Evolutionary conservation across 306 rosid species (phyloP), one percentile per base, ranked within the genome.

Genomic region (Lablab purpureus): DNA sequence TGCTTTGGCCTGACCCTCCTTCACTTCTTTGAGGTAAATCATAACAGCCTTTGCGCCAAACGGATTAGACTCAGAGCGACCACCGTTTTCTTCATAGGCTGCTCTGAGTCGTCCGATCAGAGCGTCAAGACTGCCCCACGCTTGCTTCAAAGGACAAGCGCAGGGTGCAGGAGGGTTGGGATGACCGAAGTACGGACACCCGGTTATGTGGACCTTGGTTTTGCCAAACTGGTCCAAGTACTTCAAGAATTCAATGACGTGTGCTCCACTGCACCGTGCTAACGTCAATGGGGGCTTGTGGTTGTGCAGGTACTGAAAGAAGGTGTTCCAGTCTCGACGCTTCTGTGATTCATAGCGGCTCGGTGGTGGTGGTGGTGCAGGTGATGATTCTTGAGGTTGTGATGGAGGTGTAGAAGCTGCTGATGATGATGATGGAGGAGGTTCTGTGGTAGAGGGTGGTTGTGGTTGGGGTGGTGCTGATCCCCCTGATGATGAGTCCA

Each of bases 261-360:
- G 98, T 1, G 99, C 99, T 6, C 99, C 99, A 71, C 99, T 95
- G 91, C 99, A 95, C 54, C 97, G 87, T 0, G 91, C 93, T 25
- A 95, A 70, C 19, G 93, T 87, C 73, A 95, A 88, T 55, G 99
- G 99, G 22, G 99, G 99, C 85, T 95, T 95, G 89, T 95, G 99
- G 87, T 91, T 93, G 82, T 74, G 87, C 49, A 95, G 73, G 84
- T 95, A 95, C 89, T 95, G 99, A 63, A 91, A 58, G 80, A 95
- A 95, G 5, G 98, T 95, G 92, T 91, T 95, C 99, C 99, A 95
- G 88, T 95, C 99, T 19, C 99, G 81, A 32, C 98, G 73, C 56
- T 95, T 95, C 82, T 95, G 99, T 4, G 99, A 91, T 84, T 95
- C 99, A 81, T 95, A 95, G 15, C 99, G 88, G 75, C 98, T 95